Evolutionary conservation across 2,329 filamentous ascomycete species (phyloP).

Genomic region (Neofusicoccum sp.): DNA sequence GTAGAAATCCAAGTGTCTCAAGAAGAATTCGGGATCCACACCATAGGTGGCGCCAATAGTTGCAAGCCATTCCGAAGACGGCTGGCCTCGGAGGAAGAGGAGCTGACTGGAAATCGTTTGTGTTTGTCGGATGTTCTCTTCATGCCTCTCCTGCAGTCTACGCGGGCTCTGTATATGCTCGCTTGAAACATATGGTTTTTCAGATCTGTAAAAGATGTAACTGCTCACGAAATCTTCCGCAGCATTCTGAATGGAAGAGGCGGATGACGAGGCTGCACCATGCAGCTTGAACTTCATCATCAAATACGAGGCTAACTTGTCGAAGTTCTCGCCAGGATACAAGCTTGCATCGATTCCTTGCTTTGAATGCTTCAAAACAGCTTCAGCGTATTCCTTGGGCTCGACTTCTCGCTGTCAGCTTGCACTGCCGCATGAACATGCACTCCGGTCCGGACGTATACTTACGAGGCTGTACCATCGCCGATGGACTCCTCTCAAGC

Average conservation of each 20-base stretch:
- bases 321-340: neutral
- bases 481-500: neutral
- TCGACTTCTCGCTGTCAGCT: neutral
- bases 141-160: neutral
- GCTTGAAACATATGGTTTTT: neutral
- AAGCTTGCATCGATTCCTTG: neutral
- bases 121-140: neutral
- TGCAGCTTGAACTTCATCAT: neutral
- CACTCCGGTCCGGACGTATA: too few relatives aligned
- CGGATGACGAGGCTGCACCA: neutral
- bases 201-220: neutral
- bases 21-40: constrained; percentile 23
- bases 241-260: neutral
- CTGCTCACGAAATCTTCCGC: neutral
- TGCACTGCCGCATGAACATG: too few relatives aligned
- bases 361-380: neutral
- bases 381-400: neutral
- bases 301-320: neutral
- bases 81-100: constrained; percentile 19
- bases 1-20: constrained; percentile 20
- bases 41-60: constrained; percentile 19
- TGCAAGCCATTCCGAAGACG: constrained; percentile 19
- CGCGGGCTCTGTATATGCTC: neutral
- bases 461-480: neutral
- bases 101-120: neutral